phyloP scores from a whole-genome alignment of 73 alveolate genomes.

The Tetrahymena malaccensis region DNA sequence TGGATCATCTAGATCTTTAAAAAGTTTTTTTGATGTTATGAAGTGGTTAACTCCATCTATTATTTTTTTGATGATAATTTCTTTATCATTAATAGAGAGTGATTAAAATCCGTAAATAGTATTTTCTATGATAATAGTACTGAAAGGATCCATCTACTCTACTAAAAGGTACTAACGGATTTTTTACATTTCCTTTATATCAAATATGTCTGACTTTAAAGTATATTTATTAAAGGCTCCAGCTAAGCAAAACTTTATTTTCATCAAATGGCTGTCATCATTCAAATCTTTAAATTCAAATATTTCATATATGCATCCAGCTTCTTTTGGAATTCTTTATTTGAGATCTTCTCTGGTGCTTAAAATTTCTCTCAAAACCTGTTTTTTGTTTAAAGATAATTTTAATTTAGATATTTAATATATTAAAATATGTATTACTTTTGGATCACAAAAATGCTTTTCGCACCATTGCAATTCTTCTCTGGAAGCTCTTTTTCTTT shows the following conservation, averaged over 20 bases:
- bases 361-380: neutral
- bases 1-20: neutral
- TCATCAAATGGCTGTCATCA: neutral
- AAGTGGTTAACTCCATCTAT: neutral
- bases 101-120: neutral
- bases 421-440: too few relatives aligned
- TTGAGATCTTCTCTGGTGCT: neutral
- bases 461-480: neutral
- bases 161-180: neutral
- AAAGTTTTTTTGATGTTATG: neutral
- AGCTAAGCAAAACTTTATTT: neutral
- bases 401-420: too few relatives aligned
- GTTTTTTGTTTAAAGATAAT: neutral
- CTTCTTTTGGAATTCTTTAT: neutral
- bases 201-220: neutral
- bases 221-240: neutral
- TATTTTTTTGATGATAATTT: neutral
- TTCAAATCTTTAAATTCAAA: neutral
- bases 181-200: neutral
- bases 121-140: neutral
- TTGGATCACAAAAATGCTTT: neutral
- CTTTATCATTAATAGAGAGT: neutral
- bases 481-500: neutral
- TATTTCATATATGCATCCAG: neutral
- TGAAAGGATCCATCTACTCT: neutral